Conservation (phyloP, 192 early-diverging fungal species). For the Funneliformis geosporum region DNA sequence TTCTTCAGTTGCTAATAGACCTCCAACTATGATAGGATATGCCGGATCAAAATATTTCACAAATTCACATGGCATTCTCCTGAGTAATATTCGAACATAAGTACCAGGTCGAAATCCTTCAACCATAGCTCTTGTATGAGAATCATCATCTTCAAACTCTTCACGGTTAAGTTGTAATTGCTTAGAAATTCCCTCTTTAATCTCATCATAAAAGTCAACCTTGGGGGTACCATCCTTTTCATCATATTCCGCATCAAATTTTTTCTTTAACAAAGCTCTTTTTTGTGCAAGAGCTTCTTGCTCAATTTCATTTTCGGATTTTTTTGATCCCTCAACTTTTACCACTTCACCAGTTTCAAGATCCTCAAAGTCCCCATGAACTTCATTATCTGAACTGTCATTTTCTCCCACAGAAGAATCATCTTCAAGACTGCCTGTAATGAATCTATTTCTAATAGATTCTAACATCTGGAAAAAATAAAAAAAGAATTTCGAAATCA, state of each 20-base stretch:
- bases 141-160: constrained; percentile 88
- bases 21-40: constrained; percentile 92
- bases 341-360: constrained; percentile 65
- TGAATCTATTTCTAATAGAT: constrained; percentile 72
- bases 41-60: constrained; percentile 86
- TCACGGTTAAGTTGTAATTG: constrained; percentile 80
- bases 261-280: constrained; percentile 88
- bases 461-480: constrained; percentile 52
- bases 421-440: constrained; percentile 63
- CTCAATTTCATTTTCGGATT: constrained; percentile 58
- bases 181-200: constrained; percentile 85
- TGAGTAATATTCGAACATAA: constrained; percentile 90
- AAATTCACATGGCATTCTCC: constrained; percentile 94
- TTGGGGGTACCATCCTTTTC: constrained; percentile 59
- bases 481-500: constrained; percentile 4
- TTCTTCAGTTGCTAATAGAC: constrained; percentile 86
- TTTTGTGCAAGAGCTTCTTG: constrained; percentile 72
- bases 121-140: constrained; percentile 70
- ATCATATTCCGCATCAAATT: constrained; percentile 92
- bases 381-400: constrained; percentile 58
- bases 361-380: constrained; percentile 78
- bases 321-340: constrained; percentile 46
- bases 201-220: constrained; percentile 83
- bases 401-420: constrained; percentile 46
- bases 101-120: constrained; percentile 92